Evolutionary conservation across 169 alveolate species (phyloP), one percentile per base, ranked within the genome.

Genomic region (Blepharisma undulans): DNA sequence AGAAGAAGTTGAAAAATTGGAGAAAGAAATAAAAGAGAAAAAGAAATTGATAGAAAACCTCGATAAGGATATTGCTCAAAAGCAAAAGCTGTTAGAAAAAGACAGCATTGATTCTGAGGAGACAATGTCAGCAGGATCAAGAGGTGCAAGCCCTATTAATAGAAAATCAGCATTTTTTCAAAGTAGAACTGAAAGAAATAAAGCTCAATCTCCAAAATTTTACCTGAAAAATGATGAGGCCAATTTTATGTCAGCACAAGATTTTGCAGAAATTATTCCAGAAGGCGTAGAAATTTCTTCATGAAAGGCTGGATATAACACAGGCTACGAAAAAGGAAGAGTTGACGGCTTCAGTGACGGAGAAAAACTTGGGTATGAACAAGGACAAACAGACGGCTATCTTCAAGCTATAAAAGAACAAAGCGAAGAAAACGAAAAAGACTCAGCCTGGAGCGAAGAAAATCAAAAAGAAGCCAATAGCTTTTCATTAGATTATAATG

Each of bases 301-400:
- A 29, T 86, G 91, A 48, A 86, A 71, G 18, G 91, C 91, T 10
- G 91, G 91, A 21, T 86, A 12, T 10, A 86, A 86, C 29, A 27
- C 72, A 61, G 91, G 91, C 8, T 86, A 27, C 29, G 91, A 86
- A 86, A 86, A 86, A 72, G 91, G 91, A 0, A 22, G n/a, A 19
- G 82, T 30, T 66, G 80, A 21, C n/a, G 91, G 91, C 2, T 71
- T 22, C n/a, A 25, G 34, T 25, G 84, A 86, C 8, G 91, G 91
- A 59, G 91, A 86, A 72, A 19, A 60, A 21, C 34, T 86, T 21
- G 91, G 91, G 16, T 22, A 25, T 22, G 89, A 82, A n/a, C 33
- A 25, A 48, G 89, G 89, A 82, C 33, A 22, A 19, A 33, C 22
- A 29, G 71, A 34, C 7, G 89, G 89, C 59, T 82, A 48, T 60